These are phyloP conservation scores for Pyrenochaeta sp. DNA, from an alignment of 2,329 filamentous ascomycete species.

Conservation along the genomic window DNA sequence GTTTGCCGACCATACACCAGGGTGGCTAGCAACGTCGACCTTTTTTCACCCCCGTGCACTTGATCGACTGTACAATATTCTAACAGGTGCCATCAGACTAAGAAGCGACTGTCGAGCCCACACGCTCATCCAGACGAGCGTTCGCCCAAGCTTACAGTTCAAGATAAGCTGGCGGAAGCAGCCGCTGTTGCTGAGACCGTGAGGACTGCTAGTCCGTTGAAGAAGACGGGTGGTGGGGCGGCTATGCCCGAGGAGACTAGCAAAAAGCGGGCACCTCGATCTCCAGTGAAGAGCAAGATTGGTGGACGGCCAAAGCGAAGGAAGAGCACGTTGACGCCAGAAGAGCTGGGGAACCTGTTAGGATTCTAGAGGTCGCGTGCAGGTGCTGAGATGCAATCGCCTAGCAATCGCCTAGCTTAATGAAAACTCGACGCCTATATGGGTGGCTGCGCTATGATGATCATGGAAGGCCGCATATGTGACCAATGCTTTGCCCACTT, in stretches of 20 bases:
- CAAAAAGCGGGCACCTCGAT: conserved; percentile 34
- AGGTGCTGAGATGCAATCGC: too few relatives aligned
- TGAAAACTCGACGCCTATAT: conserved; percentile 15
- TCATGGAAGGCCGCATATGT: conserved; percentile 17
- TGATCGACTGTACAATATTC: conserved; percentile 15
- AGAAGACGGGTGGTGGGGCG: conserved; percentile 21
- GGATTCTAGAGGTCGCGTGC: conserved; percentile 40
- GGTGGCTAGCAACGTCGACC: conserved; percentile 36
- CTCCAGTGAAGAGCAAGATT: conserved; percentile 56
- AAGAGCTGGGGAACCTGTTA: conserved; percentile 68
- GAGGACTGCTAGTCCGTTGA: conserved; percentile 11
- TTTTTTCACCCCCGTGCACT: conserved; percentile 33
- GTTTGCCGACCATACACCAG: conserved; percentile 30
- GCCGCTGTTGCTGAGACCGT: conserved; percentile 43
- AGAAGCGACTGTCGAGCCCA: conserved; percentile 49
- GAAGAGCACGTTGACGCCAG: conserved; percentile 76
- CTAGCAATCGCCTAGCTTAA: too few relatives aligned
- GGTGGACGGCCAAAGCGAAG: conserved; percentile 67
- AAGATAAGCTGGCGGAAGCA: conserved; percentile 58
- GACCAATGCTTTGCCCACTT: conserved; percentile 7
- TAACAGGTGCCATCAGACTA: conserved; percentile 43
- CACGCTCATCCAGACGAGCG: conserved; percentile 47
- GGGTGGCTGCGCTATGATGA: conserved; percentile 7
- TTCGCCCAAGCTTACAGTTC: conserved; percentile 52
- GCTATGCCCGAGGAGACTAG: conserved; percentile 28